Evolutionary conservation across 495 filamentous ascomycete species (phyloP), one percentile per base, ranked within the genome.

Genomic region (Daldinia childiae): DNA sequence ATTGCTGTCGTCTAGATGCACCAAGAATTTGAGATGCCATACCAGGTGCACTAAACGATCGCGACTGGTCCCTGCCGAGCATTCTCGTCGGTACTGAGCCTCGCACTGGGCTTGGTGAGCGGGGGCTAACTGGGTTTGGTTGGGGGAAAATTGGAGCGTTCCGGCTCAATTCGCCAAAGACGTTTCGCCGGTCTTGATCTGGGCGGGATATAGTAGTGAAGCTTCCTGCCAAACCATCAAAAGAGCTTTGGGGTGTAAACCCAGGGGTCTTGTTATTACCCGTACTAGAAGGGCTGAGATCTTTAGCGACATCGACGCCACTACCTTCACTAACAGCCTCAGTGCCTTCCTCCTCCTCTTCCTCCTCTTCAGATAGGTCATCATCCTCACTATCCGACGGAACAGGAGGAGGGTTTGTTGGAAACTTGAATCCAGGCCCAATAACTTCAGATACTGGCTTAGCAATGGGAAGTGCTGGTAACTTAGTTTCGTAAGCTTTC

Each of bases 31-130:
- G 79, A 12, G 85, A 84, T 11, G 83, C 84, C 67, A 81, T 77
- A 8, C 82, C 81, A 17, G 89, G 87, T 26, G 88, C 85, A 74
- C 88, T 90, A 62, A 88, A 80, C 6, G 86, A 87, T 58, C 89
- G 83, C 14, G 82, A 72, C 6, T 79, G 77, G 30, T 91, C 88
- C 19, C 85, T 78, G 63, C 84, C 78, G 15, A 88, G 69, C 1
- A 82, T 68, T 64, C 81, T 84, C 58, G 81, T 78, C 19, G 81
- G 83, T 6, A 84, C 74, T 6, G 79, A 77, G 21, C 81, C 78
- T 17, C 93, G 90, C 2, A 93, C 81, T 0, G 93, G 93, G 70
- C 93, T 95, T 12, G 93, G 93, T 9, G 93, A 95, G 32, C 92
- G 87, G 43, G 91, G 91, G 60, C 88, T 89, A 79, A 86, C 52